Base-by-base conservation (phyloP, 768 basidiomycete genomes). In the Tephrocybe sp. region DNA sequence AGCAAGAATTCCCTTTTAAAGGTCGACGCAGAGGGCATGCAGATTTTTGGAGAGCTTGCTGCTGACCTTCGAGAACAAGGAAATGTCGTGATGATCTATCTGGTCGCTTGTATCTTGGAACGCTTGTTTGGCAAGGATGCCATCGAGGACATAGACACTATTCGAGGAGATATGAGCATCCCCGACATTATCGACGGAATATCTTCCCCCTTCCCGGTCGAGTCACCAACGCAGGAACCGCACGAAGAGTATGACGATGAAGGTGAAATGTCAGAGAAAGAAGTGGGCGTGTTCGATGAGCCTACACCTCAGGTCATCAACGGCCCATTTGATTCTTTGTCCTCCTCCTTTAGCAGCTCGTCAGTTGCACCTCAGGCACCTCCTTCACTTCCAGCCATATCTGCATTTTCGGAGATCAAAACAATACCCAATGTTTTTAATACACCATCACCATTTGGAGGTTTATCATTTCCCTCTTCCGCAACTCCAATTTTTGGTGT, bases 81-180 rank as follows among this genome's bases (percentile, higher is more conserved):
- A 36, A 81, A 77, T 46, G 68, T 74, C 17, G 75, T 83, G 12
- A 89, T 92, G 79, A 87, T 92, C 2, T 97, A 88, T 62, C 81
- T 98, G 20, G 82, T 97, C 20, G 92, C 89, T 0, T 97, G 93
- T 62, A 80, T 98, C 41, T 72, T 94, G 39, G 91, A 96, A 64
- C 72, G 85, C n/a, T 74, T 92, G 41, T 94, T 98, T 63, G 86
- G 88, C 57, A 78, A 82, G 59, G 88, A 87, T 39, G 82, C 90
- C 4, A 83, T 90, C 53, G 84, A 89, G 4, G 80, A 87, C 47
- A 87, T 90, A 32, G 87, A 89, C 57, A 65, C 66, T 20, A 80
- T 91, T 51, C 74, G 81, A 46, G 82, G 77, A 1, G 75, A 75
- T 16, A 65, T 89, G 41, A 67, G 72, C 19, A 72, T 82, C 32